Evolutionary conservation across 176 grass and related monocot genomes (phyloP).

Genomic region (Puya raimondii): DNA sequence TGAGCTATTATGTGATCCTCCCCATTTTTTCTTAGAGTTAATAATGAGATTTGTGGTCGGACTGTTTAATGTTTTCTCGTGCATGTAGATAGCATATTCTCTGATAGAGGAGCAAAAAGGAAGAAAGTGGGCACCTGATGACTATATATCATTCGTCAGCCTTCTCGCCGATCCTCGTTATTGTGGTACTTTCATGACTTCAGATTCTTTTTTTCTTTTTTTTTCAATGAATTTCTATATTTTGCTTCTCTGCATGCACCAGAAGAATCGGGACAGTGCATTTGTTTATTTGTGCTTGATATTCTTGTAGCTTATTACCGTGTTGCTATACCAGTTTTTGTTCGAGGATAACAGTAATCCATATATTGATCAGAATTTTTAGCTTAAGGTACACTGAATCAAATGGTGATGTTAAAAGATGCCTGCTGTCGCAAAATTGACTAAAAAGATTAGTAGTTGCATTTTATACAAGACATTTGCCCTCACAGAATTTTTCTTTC

Average conservation of each 20-base stretch:
- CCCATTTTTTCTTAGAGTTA: neutral
- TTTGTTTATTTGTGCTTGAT: too few relatives aligned
- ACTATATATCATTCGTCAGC: slow-evolving; percentile 81
- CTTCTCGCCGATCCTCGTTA: slow-evolving; percentile 93
- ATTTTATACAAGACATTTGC: too few relatives aligned
- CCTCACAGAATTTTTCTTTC: too few relatives aligned
- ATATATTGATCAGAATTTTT: too few relatives aligned
- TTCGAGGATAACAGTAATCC: too few relatives aligned
- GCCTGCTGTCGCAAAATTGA: too few relatives aligned
- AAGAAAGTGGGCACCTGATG: slow-evolving; percentile 51
- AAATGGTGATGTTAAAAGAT: too few relatives aligned
- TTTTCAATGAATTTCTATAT: slow-evolving; percentile 3
- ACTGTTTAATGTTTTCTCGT: slow-evolving; percentile 18
- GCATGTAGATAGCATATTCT: slow-evolving; percentile 76
- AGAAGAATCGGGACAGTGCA: too few relatives aligned
- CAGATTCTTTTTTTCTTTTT: neutral
- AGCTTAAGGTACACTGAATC: too few relatives aligned
- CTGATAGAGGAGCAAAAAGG: slow-evolving; percentile 86
- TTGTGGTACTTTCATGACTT: slow-evolving; percentile 53
- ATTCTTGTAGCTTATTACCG: too few relatives aligned
- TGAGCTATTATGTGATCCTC: neutral
- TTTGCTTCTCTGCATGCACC: neutral
- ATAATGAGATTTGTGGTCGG: neutral
- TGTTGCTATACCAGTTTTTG: too few relatives aligned
- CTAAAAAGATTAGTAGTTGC: too few relatives aligned